phyloP scores from a whole-genome alignment of 2,329 filamentous ascomycete species.

The Microsporum audouinii region DNA sequence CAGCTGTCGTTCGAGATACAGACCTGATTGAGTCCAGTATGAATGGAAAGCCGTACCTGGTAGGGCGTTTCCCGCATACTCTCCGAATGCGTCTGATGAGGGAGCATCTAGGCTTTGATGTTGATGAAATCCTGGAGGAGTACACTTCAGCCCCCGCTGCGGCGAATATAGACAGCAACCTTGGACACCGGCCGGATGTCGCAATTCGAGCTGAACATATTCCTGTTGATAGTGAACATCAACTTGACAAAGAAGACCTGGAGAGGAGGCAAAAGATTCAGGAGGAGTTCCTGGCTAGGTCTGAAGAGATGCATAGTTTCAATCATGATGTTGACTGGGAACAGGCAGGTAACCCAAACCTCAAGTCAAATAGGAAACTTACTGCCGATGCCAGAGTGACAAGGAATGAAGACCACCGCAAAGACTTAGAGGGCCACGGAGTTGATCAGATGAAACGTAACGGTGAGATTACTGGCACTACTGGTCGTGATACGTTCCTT shows the following conservation, averaged over 20 bases:
- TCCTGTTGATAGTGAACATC: constrained; percentile 26
- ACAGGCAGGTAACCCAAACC: constrained; percentile 46
- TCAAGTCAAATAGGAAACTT: constrained; percentile 43
- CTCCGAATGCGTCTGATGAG: constrained; percentile 79
- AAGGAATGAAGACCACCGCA: constrained; percentile 50
- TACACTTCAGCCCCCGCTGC: constrained; percentile 32
- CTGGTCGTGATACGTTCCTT: constrained; percentile 60
- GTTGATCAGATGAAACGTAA: constrained; percentile 62
- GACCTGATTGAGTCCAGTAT: constrained; percentile 59
- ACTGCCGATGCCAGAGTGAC: constrained; percentile 49
- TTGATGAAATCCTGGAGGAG: constrained; percentile 78
- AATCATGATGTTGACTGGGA: constrained; percentile 63
- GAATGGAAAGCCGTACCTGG: constrained; percentile 60
- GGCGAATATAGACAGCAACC: constrained; percentile 1
- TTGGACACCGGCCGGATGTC: not conserved
- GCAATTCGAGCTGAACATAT: not conserved
- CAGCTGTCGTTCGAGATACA: constrained; percentile 72
- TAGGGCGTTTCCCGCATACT: constrained; percentile 64
- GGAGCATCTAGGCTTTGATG: constrained; percentile 72
- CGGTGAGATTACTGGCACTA: constrained; percentile 48
- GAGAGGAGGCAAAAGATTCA: constrained; percentile 37
- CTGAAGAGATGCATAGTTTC: constrained; percentile 53
- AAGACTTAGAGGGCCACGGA: constrained; percentile 70
- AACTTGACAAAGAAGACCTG: constrained; percentile 32
- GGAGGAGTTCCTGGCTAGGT: constrained; percentile 46